phyloP scores from a whole-genome alignment of 257 asterid species.

The Penstemon newberryi region DNA sequence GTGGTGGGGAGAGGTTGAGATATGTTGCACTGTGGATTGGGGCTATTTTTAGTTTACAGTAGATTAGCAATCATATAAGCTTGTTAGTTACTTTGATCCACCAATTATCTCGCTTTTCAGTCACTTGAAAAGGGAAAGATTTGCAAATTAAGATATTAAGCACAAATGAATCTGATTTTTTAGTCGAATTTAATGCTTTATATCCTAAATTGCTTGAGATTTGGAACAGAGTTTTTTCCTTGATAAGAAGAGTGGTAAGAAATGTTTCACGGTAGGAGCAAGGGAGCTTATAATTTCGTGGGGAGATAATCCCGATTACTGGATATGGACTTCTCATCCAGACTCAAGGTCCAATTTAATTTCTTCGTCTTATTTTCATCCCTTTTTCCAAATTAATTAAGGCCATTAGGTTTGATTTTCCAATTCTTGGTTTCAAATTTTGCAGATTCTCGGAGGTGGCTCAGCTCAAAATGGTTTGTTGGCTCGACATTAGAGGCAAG shows the following conservation, averaged over 20 bases:
- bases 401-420: too few relatives aligned
- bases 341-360: conserved; percentile 28
- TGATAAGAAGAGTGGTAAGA: conserved; percentile 33
- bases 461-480: not conserved
- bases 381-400: too few relatives aligned
- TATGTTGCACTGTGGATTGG: too few relatives aligned
- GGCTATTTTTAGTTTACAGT: too few relatives aligned
- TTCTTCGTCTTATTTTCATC: too few relatives aligned
- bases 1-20: too few relatives aligned
- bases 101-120: not conserved
- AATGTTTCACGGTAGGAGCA: conserved; percentile 34
- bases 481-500: conserved; percentile 32
- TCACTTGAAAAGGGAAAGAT: not conserved
- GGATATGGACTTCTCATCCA: conserved; percentile 15
- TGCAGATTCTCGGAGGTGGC: conserved; percentile 40
- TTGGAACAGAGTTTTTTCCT: conserved; percentile 33
- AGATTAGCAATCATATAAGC: not conserved
- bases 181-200: not conserved
- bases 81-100: conserved; percentile 36
- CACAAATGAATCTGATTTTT: not conserved
- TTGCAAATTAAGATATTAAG: not conserved
- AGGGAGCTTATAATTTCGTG: conserved; percentile 25
- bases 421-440: too few relatives aligned
- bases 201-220: not conserved
- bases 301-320: conserved; percentile 4